Conservation (phyloP, 2,329 filamentous ascomycete genomes). For the Bisporella sp. region DNA sequence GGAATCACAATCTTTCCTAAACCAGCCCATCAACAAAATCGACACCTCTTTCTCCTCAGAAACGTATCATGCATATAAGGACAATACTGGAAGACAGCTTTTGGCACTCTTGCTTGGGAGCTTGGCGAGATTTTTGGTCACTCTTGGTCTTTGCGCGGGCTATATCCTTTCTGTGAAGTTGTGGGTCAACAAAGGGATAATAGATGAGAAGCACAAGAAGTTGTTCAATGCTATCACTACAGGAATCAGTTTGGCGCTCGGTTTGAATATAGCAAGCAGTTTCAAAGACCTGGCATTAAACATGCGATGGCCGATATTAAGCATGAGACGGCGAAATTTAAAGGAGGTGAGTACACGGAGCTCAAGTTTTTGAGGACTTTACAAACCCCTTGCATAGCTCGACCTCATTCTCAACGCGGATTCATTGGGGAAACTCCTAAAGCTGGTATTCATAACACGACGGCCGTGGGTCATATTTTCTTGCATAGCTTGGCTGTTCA, state of each 20-base stretch:
- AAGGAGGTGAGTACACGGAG: conserved; percentile 29
- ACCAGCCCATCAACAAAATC: not conserved
- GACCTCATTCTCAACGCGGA: conserved; percentile 28
- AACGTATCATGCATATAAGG: not conserved
- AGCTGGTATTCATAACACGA: conserved; percentile 24
- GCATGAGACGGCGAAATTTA: conserved; percentile 29
- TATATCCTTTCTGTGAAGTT: conserved; percentile 13
- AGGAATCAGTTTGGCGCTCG: conserved; percentile 35
- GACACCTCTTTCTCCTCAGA: not conserved
- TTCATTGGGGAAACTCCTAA: conserved; percentile 24
- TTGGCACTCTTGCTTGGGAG: conserved; percentile 18
- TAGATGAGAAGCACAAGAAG: conserved; percentile 30
- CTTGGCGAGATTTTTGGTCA: conserved; percentile 16
- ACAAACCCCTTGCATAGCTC: conserved; percentile 15
- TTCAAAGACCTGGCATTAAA: conserved; percentile 38
- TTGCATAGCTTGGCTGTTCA: conserved; percentile 25
- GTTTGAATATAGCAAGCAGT: conserved; percentile 35
- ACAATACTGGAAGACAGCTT: conserved; percentile 18
- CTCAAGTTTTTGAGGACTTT: not conserved
- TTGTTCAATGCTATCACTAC: conserved; percentile 39
- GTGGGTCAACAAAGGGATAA: conserved; percentile 19
- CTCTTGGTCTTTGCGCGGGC: conserved; percentile 15
- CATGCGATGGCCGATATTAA: conserved; percentile 40
- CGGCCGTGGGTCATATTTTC: conserved; percentile 23
- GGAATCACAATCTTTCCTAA: not conserved